These are phyloP conservation scores for Boletus subparvulus DNA, from an alignment of 768 basidiomycete genomes.

Conservation along the genomic window DNA sequence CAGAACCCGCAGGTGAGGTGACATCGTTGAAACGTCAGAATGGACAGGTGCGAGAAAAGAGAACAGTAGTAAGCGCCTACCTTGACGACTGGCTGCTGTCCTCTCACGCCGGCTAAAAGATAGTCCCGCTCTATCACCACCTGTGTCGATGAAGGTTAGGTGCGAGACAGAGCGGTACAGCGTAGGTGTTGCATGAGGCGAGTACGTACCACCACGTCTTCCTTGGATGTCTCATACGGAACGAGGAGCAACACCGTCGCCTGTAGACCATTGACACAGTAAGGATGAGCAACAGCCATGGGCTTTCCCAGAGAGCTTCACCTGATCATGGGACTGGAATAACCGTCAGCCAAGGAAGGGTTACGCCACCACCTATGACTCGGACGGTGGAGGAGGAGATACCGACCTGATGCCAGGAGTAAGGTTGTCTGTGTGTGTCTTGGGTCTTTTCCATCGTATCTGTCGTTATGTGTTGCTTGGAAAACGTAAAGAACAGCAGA, in stretches of 20 bases:
- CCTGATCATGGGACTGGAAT: constrained; percentile 83
- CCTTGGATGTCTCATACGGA: constrained; percentile 67
- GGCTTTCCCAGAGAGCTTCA: constrained; percentile 21
- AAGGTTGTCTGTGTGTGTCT: constrained; percentile 42
- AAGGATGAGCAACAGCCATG: constrained; percentile 16
- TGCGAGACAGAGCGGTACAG: constrained; percentile 1
- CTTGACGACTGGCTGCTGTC: constrained; percentile 70
- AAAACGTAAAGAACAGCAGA: constrained; percentile 11
- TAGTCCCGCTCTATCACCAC: constrained; percentile 71
- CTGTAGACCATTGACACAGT: constrained; percentile 36
- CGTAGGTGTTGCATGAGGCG: not conserved
- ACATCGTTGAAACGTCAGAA: not conserved
- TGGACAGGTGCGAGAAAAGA: not conserved
- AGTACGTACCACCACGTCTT: constrained; percentile 62
- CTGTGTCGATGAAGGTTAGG: constrained; percentile 34
- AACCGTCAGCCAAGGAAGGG: constrained; percentile 14
- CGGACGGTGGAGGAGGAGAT: not conserved
- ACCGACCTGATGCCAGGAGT: constrained; percentile 87
- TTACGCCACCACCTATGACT: constrained; percentile 17
- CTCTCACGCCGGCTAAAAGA: constrained; percentile 71
- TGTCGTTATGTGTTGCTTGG: constrained; percentile 12
- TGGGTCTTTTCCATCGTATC: constrained; percentile 26
- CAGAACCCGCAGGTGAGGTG: not conserved
- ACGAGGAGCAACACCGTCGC: constrained; percentile 76
- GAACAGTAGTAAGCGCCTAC: constrained; percentile 37